Evolutionary conservation across 345 rosid genomes (phyloP).

Genomic region (Nasturtium officinale): DNA sequence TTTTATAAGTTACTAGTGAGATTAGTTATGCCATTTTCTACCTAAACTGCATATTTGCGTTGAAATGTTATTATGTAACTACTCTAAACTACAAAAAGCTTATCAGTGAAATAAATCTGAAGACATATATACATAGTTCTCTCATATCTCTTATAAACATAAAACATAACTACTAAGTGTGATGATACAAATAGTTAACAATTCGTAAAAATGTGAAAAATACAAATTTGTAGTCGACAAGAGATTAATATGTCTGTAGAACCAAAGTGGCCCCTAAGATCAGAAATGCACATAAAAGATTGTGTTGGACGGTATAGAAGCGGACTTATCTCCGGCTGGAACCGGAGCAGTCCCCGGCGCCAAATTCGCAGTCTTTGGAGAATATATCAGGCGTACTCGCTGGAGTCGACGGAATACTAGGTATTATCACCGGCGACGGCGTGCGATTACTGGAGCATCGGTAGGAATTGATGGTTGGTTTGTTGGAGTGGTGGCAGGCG

Average conservation of each 20-base stretch:
- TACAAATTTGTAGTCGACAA: not conserved
- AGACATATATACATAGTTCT: too few species aligned
- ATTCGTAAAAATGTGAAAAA: not conserved
- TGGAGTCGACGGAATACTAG: slow-evolving; percentile 55
- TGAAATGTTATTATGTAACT: too few species aligned
- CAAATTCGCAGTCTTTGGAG: slow-evolving; percentile 30
- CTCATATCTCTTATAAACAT: not conserved
- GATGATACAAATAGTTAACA: not conserved
- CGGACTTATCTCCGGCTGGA: slow-evolving; percentile 49
- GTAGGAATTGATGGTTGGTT: slow-evolving; percentile 40
- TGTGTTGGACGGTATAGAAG: slow-evolving; percentile 42
- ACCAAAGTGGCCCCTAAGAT: slow-evolving; percentile 31
- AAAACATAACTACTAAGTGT: not conserved
- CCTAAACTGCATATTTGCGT: not conserved
- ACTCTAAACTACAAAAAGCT: too few species aligned
- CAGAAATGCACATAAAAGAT: slow-evolving; percentile 36
- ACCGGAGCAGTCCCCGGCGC: slow-evolving; percentile 45
- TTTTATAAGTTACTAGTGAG: too few species aligned
- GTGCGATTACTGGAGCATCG: slow-evolving; percentile 45
- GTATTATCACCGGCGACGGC: slow-evolving; percentile 43
- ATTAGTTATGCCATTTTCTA: too few species aligned
- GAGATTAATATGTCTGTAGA: not conserved
- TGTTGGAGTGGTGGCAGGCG: slow-evolving; percentile 21
- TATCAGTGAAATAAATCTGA: not conserved
- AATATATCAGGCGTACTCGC: slow-evolving; percentile 52